Conservation (phyloP, 768 basidiomycete species). For the Postia placenta region DNA sequence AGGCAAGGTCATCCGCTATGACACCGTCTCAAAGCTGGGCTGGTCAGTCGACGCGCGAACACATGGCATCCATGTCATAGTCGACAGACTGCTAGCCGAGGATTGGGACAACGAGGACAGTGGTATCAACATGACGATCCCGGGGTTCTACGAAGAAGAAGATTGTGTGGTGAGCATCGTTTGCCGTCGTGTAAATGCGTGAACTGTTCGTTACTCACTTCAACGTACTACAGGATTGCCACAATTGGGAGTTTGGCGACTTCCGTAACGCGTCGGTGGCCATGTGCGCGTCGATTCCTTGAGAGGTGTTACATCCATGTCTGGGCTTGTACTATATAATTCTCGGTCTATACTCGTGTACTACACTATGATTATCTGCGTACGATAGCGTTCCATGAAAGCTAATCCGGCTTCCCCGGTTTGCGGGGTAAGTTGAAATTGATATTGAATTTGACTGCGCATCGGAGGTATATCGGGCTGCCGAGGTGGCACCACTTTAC, state of each 20-base stretch:
- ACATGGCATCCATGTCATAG: conserved; percentile 63
- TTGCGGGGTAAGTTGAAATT: too few species aligned
- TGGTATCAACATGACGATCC: conserved; percentile 32
- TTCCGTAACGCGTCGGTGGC: conserved; percentile 20
- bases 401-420: too few species aligned
- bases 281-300: not conserved
- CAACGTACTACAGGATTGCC: conserved; percentile 52
- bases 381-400: too few species aligned
- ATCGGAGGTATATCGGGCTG: too few species aligned
- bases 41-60: conserved; percentile 76
- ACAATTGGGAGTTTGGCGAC: conserved; percentile 61
- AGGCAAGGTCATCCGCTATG: conserved; percentile 77
- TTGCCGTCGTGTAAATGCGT: too few species aligned
- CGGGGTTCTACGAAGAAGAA: conserved; percentile 43
- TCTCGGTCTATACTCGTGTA: too few species aligned
- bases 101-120: conserved; percentile 34
- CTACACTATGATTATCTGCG: too few species aligned
- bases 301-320: too few species aligned
- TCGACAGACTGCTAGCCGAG: conserved; percentile 57
- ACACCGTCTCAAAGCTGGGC: conserved; percentile 73
- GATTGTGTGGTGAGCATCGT: conserved; percentile 62
- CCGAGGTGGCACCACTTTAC: too few species aligned
- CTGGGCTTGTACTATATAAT: too few species aligned
- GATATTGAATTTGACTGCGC: too few species aligned
- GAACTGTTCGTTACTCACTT: too few species aligned